These are phyloP conservation scores for Kwoniella botswanensis DNA, from an alignment of 768 basidiomycete species.

Conservation along the genomic window DNA sequence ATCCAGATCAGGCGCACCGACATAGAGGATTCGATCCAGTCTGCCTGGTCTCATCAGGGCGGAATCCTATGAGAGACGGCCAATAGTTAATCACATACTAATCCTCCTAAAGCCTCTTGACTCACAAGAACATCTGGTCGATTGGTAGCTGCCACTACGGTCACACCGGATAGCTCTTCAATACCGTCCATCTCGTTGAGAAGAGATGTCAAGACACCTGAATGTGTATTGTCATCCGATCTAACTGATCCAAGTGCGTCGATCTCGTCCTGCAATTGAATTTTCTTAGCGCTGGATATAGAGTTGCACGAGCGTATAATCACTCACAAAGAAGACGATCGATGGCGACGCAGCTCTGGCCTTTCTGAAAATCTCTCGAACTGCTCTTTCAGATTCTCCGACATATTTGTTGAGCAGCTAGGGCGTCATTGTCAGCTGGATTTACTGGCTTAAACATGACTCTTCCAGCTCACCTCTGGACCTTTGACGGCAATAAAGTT, in stretches of 20 bases:
- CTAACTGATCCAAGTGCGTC: constrained; percentile 89
- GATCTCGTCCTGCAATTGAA: constrained; percentile 79
- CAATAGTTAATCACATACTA: neutral
- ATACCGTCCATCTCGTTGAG: constrained; percentile 99
- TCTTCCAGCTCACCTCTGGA: constrained; percentile 72
- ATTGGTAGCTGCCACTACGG: constrained; percentile 93
- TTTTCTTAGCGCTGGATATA: too few relatives aligned
- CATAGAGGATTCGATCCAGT: constrained; percentile 89
- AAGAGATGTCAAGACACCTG: constrained; percentile 86
- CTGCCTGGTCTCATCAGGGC: constrained; percentile 94
- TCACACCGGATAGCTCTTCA: constrained; percentile 92
- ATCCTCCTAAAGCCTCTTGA: constrained; percentile 23
- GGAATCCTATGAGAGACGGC: constrained; percentile 69
- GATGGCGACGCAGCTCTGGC: constrained; percentile 92
- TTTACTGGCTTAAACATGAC: neutral
- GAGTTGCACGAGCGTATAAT: neutral
- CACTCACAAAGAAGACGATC: constrained; percentile 90
- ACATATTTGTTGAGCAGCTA: constrained; percentile 95
- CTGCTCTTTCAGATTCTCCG: constrained; percentile 93
- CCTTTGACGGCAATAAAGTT: constrained; percentile 98
- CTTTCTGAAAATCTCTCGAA: constrained; percentile 93
- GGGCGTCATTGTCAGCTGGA: neutral
- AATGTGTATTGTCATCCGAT: constrained; percentile 64
- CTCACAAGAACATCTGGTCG: constrained; percentile 87
- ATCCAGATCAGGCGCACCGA: constrained; percentile 82